A percentile compares a stretch with the other conserved stretches of the same genome.
These are phyloP conservation scores for Liquidambar formosana DNA, from an alignment of 164 flowering plant species.

Conservation along the genomic window DNA sequence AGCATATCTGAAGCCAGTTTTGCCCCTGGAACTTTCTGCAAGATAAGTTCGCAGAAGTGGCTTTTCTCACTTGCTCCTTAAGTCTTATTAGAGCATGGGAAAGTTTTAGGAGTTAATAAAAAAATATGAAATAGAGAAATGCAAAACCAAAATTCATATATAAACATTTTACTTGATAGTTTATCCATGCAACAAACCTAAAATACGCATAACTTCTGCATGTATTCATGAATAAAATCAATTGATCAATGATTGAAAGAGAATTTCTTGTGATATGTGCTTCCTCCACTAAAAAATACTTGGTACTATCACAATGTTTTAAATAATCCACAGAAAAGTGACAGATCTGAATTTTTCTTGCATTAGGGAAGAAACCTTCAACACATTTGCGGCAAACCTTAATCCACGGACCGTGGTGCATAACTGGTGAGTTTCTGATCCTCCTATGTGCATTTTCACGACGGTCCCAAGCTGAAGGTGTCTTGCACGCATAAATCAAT, in stretches of 20 bases:
- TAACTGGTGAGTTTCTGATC: constrained; percentile 68
- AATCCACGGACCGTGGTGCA: constrained; percentile 85
- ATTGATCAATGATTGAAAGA: neutral
- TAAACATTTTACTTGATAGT: neutral
- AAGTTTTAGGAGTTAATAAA: neutral
- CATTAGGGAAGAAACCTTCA: constrained; percentile 96
- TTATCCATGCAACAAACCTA: too few species aligned
- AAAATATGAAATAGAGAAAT: neutral
- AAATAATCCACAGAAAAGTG: neutral
- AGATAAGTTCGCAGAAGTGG: neutral
- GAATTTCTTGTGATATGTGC: neutral
- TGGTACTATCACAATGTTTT: neutral
- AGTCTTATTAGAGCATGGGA: too few species aligned
- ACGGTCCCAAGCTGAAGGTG: neutral
- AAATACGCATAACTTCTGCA: neutral
- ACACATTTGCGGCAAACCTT: constrained; percentile 60
- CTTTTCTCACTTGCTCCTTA: neutral
- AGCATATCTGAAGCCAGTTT: too few species aligned
- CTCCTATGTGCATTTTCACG: neutral
- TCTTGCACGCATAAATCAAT: neutral
- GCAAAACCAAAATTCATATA: neutral
- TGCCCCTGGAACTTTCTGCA: too few species aligned
- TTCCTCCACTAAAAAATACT: neutral
- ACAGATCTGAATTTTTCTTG: constrained; percentile 5
- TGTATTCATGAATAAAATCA: neutral